Evolutionary conservation across 1,284 basidiomycete genomes (phyloP).

Genomic region (Rhodotorula mucilaginosa): DNA sequence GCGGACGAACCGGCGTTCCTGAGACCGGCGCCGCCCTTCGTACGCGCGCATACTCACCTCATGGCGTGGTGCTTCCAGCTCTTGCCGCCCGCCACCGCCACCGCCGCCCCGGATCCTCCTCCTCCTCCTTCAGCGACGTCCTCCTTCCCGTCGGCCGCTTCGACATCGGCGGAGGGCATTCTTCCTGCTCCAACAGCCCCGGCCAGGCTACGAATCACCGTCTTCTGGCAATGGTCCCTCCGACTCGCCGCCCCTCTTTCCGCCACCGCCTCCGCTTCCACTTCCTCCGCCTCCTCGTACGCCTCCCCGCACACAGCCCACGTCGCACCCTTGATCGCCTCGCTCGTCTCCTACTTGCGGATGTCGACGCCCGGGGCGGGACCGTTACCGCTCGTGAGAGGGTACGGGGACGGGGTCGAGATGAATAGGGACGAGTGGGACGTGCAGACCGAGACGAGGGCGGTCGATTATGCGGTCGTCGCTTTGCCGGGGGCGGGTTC

Average conservation of each 20-base stretch:
- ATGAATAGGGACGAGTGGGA: constrained; percentile 67
- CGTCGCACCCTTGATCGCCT: constrained; percentile 4
- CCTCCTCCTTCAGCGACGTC: neutral
- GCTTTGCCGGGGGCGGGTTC: neutral
- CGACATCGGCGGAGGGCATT: constrained; percentile 41
- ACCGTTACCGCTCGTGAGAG: constrained; percentile 65
- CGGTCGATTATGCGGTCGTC: constrained; percentile 80
- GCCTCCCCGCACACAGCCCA: neutral
- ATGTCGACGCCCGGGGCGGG: too few relatives aligned
- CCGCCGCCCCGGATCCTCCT: neutral
- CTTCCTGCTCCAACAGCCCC: constrained; percentile 42
- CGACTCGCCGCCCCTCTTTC: constrained; percentile 61
- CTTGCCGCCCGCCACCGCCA: constrained; percentile 45
- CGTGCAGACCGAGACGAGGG: constrained; percentile 73
- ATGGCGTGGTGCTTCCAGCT: constrained; percentile 89
- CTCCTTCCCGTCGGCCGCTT: constrained; percentile 37
- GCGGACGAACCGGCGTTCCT: constrained; percentile 87
- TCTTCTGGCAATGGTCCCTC: constrained; percentile 96
- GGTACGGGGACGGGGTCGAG: constrained; percentile 78
- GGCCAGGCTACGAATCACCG: constrained; percentile 67
- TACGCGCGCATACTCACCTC: constrained; percentile 82
- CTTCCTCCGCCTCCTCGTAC: neutral
- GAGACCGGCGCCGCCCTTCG: constrained; percentile 88
- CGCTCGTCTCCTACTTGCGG: constrained; percentile 4
- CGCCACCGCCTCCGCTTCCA: constrained; percentile 31